Percentiles rank a stretch among this genome's conserved stretches.
phyloP scores from a whole-genome alignment of 106 monocot genomes.

The Hemerocallis citrina region DNA sequence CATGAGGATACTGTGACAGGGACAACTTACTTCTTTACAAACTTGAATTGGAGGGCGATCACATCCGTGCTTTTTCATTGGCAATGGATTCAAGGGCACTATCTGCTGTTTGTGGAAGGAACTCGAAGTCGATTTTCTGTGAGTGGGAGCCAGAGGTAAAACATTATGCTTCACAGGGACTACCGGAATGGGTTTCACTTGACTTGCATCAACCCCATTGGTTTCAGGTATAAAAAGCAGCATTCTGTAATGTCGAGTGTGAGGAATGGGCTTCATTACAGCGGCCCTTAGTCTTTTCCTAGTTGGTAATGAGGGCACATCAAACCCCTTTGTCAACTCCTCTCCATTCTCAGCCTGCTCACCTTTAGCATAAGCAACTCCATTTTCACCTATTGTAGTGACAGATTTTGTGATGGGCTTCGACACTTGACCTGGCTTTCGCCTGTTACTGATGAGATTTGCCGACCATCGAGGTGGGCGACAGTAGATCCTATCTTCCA shows the following conservation, averaged over 20 bases:
- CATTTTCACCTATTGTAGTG: slow-evolving; percentile 15
- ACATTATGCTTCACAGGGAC: slow-evolving; percentile 22
- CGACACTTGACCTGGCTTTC: slow-evolving; percentile 17
- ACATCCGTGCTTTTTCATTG: slow-evolving; percentile 88
- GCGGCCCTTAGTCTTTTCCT: slow-evolving; percentile 35
- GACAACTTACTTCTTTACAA: slow-evolving; percentile 61
- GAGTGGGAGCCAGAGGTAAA: slow-evolving; percentile 30
- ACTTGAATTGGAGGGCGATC: slow-evolving; percentile 51
- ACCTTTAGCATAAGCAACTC: slow-evolving; percentile 11
- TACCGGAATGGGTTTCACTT: slow-evolving; percentile 21
- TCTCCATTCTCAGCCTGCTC: slow-evolving; percentile 8
- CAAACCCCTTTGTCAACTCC: slow-evolving; percentile 2
- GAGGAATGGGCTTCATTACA: slow-evolving; percentile 78
- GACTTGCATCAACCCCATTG: slow-evolving; percentile 29
- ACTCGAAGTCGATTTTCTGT: slow-evolving; percentile 50
- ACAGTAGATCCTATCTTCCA: slow-evolving; percentile 6
- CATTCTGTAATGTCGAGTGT: slow-evolving; percentile 40
- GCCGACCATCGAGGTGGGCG: slow-evolving; percentile 44
- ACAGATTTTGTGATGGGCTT: slow-evolving; percentile 12
- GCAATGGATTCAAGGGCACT: slow-evolving; percentile 70
- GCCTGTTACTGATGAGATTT: slow-evolving; percentile 29
- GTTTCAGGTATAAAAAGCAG: slow-evolving; percentile 38
- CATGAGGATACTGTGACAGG: neutral
- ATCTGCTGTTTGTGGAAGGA: slow-evolving; percentile 60
- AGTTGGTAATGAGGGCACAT: neutral